A percentile compares a stretch with the other conserved stretches of the same genome.
Conservation (phyloP, 352 stramenopile genomes). For the Lagenidium giganteum region DNA sequence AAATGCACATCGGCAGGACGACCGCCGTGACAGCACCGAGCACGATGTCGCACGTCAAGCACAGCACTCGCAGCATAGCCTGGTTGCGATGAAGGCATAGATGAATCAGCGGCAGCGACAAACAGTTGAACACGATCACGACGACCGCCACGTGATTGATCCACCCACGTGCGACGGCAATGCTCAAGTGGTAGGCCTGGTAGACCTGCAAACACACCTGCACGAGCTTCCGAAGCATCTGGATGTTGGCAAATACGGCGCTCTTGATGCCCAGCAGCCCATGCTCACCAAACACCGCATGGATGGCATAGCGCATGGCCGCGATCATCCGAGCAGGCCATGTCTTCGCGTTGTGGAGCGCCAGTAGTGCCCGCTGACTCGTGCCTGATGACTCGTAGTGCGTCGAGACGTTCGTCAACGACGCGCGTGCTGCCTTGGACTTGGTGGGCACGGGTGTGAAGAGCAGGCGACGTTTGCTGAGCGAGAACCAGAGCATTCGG, state of each 20-base stretch:
- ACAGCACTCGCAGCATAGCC: background rate
- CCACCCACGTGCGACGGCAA: background rate
- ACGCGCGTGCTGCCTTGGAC: no score
- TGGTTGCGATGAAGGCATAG: background rate
- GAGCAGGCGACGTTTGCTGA: no score
- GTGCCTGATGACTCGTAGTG: no score
- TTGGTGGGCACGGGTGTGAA: no score
- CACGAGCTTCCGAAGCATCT: background rate
- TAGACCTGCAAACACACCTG: background rate
- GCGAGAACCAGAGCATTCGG: no score
- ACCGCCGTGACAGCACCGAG: background rate
- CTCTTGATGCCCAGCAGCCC: slow-evolving; percentile 1
- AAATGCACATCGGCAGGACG: background rate
- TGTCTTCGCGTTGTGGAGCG: no score
- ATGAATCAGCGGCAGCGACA: background rate
- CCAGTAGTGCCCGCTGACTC: no score
- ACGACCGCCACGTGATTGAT: background rate
- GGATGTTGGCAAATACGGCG: background rate
- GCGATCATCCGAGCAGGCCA: no score
- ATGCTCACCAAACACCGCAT: background rate
- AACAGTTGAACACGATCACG: slow-evolving; percentile 1
- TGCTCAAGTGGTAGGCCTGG: background rate
- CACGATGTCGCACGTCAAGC: background rate
- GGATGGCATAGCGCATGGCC: background rate
- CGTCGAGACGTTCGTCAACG: no score